Evolutionary conservation across 2,329 filamentous ascomycete species (phyloP), one percentile per base, ranked within the genome.

Genomic region (Ramularia endophylla): DNA sequence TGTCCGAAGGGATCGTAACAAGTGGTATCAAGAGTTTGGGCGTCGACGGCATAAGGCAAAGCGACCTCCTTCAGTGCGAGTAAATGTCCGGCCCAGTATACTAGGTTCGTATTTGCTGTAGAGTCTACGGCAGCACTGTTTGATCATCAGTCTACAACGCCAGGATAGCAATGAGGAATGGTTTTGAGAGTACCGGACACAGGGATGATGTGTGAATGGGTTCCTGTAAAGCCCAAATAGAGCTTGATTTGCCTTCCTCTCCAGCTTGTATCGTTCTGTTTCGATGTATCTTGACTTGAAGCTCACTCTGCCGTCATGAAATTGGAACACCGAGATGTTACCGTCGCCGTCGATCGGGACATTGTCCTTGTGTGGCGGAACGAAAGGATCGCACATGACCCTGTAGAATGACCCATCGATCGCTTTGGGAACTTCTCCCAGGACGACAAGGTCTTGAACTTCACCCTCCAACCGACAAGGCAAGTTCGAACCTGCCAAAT

Each of bases 41-140:
- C 65, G 41, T 69, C 59, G 44, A 67, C 58, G 2, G 61, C 62
- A 22, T 67, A 69, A 0, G 64, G 64, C 5, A 62, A 54, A 0
- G 59, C 63, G 22, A 61, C 58, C 47, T 75, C 69, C 50, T 80
- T 80, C 38, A 63, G 66, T 0, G 75, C 75, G 4, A 79, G 62
- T 42, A 80, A 52, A 34, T 73, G 67, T 0, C 75, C 75, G 6
- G 73, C 63, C 70, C 74, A 80, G 51, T 73, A 77, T 1, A 74
- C 63, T n/a, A 80, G 62, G 42, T 81, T 80, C 1, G 77, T 80
- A 48, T 81, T 80, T 3, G 71, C 68, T 0, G 74, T 74, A 0
- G 74, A 78, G 16, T 75, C 63, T 29, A 79, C 73, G 4, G 51
- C 52, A 20, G 48, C 52, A 32, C 48, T 47, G 12, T n/a, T n/a